Percentiles rank a stretch among this genome's conserved stretches.
Evolutionary conservation across 2,329 filamentous ascomycete genomes (phyloP).

Genomic region (Scortechinia acanthostroma): DNA sequence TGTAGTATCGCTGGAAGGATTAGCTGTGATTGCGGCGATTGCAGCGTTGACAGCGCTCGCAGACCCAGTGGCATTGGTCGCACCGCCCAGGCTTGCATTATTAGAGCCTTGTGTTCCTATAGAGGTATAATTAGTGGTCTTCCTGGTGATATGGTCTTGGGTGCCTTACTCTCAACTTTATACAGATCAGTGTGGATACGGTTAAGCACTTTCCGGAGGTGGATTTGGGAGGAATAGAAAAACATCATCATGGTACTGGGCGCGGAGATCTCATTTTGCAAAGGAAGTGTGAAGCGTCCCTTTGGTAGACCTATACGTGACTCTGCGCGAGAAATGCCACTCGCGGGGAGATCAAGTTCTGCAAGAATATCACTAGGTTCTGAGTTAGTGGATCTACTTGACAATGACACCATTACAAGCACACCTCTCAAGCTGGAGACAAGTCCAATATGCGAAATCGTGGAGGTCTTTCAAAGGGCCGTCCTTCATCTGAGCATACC

Average conservation of each 20-base stretch:
- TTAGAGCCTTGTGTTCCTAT: no score
- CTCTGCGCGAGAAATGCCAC: not conserved
- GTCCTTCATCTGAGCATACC: no score
- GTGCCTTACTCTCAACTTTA: not conserved
- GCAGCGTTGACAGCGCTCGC: no score
- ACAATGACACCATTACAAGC: constrained; percentile 37
- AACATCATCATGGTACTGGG: constrained; percentile 6
- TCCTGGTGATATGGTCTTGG: not conserved
- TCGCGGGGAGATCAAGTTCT: not conserved
- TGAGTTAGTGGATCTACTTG: constrained; percentile 7
- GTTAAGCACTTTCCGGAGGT: constrained; percentile 57
- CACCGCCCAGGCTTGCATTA: no score
- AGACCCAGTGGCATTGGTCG: no score
- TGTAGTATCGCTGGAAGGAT: no score
- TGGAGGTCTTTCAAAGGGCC: no score
- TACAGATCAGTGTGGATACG: constrained; percentile 37
- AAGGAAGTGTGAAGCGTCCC: no score
- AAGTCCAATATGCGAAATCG: constrained; percentile 62
- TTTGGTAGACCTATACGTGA: not conserved
- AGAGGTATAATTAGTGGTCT: no score
- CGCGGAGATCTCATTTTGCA: no score
- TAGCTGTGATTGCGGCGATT: no score
- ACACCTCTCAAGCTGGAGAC: constrained; percentile 75
- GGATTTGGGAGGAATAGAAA: not conserved
- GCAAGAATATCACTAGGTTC: constrained; percentile 12